Conservation (phyloP, 2,329 filamentous ascomycete species). For the Cyclaneusma minus region DNA sequence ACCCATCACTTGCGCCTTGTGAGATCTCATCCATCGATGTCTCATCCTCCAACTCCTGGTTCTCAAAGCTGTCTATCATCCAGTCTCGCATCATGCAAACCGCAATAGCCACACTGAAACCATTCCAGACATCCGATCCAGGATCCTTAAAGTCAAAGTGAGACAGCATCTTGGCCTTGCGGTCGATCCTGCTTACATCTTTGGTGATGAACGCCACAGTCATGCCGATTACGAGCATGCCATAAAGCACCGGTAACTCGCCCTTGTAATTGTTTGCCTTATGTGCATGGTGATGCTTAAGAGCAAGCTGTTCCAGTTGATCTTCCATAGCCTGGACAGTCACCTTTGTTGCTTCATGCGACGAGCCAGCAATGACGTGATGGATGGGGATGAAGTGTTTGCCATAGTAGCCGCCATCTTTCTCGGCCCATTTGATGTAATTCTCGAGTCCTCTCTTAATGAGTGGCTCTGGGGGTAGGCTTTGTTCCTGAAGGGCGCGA, state of each 20-base stretch:
- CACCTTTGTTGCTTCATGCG: slow-evolving; percentile 8
- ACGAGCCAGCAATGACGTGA: slow-evolving; percentile 7
- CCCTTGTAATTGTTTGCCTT: slow-evolving; percentile 11
- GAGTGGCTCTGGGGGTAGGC: slow-evolving; percentile 9
- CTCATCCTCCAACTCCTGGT: not conserved
- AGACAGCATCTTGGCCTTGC: slow-evolving; percentile 12
- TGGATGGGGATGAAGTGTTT: slow-evolving; percentile 15
- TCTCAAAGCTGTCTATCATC: not conserved
- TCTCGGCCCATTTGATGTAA: slow-evolving; percentile 19
- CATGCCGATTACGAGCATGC: slow-evolving; percentile 15
- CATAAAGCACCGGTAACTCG: slow-evolving; percentile 18
- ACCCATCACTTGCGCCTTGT: too few relatives aligned
- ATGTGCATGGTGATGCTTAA: slow-evolving; percentile 12
- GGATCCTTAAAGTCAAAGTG: slow-evolving; percentile 16
- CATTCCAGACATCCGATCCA: slow-evolving; percentile 19
- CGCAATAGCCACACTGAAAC: slow-evolving; percentile 17
- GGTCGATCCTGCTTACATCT: slow-evolving; percentile 13
- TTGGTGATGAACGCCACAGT: slow-evolving; percentile 16
- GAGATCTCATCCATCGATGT: not conserved
- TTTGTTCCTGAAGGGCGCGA: slow-evolving; percentile 2
- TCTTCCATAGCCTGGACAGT: slow-evolving; percentile 10
- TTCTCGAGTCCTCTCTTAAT: slow-evolving; percentile 15
- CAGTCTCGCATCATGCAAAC: slow-evolving; percentile 15
- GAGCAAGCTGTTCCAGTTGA: slow-evolving; percentile 15
- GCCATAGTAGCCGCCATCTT: slow-evolving; percentile 16